These are phyloP conservation scores for Aspergillus awamori DNA, from an alignment of 2,329 filamentous ascomycete genomes.

Conservation along the genomic window DNA sequence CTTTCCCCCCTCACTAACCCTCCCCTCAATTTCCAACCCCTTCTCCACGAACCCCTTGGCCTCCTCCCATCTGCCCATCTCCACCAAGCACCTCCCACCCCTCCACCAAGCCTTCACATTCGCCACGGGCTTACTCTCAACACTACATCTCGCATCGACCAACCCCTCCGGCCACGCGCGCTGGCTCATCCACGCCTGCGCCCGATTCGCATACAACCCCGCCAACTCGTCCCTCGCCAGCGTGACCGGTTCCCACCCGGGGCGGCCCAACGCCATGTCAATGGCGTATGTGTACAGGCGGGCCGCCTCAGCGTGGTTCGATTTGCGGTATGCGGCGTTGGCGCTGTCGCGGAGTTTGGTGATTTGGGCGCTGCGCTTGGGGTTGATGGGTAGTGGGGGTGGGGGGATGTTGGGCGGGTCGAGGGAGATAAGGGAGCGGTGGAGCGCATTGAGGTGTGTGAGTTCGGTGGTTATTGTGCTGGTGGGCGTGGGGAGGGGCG, in stretches of 20 bases:
- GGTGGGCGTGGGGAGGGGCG: constrained; percentile 38
- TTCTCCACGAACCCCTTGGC: constrained; percentile 75
- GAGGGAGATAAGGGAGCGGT: constrained; percentile 70
- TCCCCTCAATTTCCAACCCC: constrained; percentile 81
- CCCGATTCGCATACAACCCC: constrained; percentile 79
- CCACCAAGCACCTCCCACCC: constrained; percentile 77
- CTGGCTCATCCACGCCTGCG: constrained; percentile 84
- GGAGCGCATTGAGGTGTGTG: constrained; percentile 73
- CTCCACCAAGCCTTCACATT: constrained; percentile 97
- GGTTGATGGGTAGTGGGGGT: constrained; percentile 87
- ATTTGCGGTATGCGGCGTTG: constrained; percentile 80
- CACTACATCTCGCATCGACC: constrained; percentile 84
- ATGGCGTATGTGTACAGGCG: constrained; percentile 83
- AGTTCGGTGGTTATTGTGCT: constrained; percentile 62
- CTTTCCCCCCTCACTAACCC: constrained; percentile 51
- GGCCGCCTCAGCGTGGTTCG: constrained; percentile 72
- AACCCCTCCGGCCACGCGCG: constrained; percentile 81
- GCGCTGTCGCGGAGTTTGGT: constrained; percentile 87
- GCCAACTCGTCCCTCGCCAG: constrained; percentile 84
- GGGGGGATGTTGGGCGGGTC: constrained; percentile 71
- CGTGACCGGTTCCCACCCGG: constrained; percentile 83
- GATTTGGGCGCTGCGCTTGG: constrained; percentile 85
- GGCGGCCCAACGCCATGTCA: constrained; percentile 81
- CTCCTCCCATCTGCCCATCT: constrained; percentile 89
- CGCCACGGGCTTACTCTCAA: constrained; percentile 81